phyloP scores from a whole-genome alignment of 2,329 filamentous ascomycete genomes.

The Fusarium clavum region DNA sequence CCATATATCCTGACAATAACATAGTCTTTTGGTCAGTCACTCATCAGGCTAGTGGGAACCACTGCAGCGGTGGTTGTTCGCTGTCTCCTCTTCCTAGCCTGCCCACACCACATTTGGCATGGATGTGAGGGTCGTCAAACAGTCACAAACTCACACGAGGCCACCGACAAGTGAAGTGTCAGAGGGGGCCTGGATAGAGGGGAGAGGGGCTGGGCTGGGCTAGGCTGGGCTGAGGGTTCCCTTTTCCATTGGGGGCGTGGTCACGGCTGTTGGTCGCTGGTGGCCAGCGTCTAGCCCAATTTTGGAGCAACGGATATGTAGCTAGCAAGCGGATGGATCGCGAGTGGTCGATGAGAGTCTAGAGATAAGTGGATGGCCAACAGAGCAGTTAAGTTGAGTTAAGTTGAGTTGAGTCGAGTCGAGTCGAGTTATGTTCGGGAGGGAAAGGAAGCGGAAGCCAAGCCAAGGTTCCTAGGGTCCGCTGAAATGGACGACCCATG shows the following conservation, averaged over 20 bases:
- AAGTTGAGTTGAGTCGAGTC: background rate
- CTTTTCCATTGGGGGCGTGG: conserved; percentile 30
- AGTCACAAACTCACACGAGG: conserved; percentile 35
- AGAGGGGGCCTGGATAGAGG: conserved; percentile 25
- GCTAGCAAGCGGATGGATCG: conserved; percentile 43
- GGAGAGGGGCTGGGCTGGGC: conserved; percentile 39
- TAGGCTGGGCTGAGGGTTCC: conserved; percentile 25
- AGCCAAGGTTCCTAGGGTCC: conserved; percentile 27
- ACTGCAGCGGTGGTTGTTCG: conserved; percentile 19
- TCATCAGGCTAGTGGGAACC: conserved; percentile 35
- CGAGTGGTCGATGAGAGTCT: conserved; percentile 37
- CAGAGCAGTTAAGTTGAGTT: conserved; percentile 1
- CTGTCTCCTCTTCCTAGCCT: conserved; percentile 24
- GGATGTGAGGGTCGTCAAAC: conserved; percentile 40
- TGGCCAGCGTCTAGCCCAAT: conserved; percentile 44
- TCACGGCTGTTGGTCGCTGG: conserved; percentile 43
- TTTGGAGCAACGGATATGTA: conserved; percentile 42
- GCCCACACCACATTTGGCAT: conserved; percentile 30
- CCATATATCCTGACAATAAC: background rate
- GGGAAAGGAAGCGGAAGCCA: conserved; percentile 38
- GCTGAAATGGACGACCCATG: conserved; percentile 35
- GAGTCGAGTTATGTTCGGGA: conserved; percentile 34
- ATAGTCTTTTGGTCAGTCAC: conserved; percentile 4
- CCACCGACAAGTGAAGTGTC: conserved; percentile 37
- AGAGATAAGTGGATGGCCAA: conserved; percentile 28